These are phyloP conservation scores for Metschnikowia corniflorae DNA, from an alignment of 805 yeast genomes.

Conservation along the genomic window DNA sequence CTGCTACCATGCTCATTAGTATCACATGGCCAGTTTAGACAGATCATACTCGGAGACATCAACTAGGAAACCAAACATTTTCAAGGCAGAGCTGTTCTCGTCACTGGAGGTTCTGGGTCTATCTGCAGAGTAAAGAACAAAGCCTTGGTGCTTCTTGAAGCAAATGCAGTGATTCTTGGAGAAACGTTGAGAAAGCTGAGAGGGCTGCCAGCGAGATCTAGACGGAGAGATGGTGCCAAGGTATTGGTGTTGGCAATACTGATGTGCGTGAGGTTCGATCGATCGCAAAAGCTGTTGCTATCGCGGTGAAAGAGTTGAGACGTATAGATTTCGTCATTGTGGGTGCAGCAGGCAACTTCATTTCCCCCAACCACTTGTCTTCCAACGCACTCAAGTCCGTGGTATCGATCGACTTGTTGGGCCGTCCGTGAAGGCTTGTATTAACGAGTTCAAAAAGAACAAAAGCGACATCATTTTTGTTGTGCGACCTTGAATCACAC, in stretches of 20 bases:
- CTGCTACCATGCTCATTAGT: too few relatives aligned
- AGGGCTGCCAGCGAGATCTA: slow-evolving; percentile 65
- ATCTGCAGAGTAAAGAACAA: slow-evolving; percentile 88
- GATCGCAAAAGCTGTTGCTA: slow-evolving; percentile 59
- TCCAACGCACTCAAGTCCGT: slow-evolving; percentile 88
- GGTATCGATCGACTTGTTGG: slow-evolving; percentile 79
- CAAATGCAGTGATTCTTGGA: slow-evolving; percentile 85
- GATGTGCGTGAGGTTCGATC: slow-evolving; percentile 74
- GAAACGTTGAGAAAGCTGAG: slow-evolving; percentile 64
- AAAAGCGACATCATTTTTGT: slow-evolving; percentile 77
- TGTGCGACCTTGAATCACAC: slow-evolving; percentile 87
- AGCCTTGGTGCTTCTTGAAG: slow-evolving; percentile 79
- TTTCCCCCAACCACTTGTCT: slow-evolving; percentile 70
- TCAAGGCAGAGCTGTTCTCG: slow-evolving; percentile 82
- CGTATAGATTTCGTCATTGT: slow-evolving; percentile 83
- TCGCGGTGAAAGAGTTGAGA: slow-evolving; percentile 67
- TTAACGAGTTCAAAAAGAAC: slow-evolving; percentile 56
- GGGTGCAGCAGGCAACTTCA: slow-evolving; percentile 95
- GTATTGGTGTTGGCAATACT: slow-evolving; percentile 70
- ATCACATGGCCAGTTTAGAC: slow-evolving; percentile 34
- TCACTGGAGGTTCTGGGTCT: slow-evolving; percentile 97
- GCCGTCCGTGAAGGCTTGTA: slow-evolving; percentile 83
- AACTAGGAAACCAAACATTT: slow-evolving; percentile 56
- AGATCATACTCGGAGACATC: slow-evolving; percentile 27
- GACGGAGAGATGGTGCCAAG: slow-evolving; percentile 50